Conservation (phyloP, 1,139 yeast species). For the Saccharomyces hybrid region DNA sequence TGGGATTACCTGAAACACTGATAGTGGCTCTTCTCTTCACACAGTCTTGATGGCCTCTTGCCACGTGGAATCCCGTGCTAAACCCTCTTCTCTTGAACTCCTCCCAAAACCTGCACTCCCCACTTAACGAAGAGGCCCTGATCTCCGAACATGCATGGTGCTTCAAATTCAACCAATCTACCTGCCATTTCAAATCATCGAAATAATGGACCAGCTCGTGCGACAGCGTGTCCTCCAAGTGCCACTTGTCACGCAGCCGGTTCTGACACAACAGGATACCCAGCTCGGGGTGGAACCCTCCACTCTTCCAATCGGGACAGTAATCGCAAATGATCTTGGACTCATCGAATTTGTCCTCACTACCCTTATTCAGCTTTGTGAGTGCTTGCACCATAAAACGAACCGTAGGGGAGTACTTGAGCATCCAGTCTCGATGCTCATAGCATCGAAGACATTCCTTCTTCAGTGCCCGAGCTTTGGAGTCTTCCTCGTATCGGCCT, state of each 20-base stretch:
- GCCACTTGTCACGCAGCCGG: conserved; percentile 68
- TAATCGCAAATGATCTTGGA: conserved; percentile 64
- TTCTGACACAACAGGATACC: conserved; percentile 88
- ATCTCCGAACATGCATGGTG: conserved; percentile 98
- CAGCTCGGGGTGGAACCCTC: conserved; percentile 85
- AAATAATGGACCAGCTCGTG: conserved; percentile 93
- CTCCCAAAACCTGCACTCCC: conserved; percentile 88
- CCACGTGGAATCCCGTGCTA: conserved; percentile 29
- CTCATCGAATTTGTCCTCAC: conserved; percentile 21
- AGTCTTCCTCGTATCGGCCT: conserved; percentile 51
- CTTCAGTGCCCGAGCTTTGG: conserved; percentile 37
- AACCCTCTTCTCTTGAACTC: conserved; percentile 54
- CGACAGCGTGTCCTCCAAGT: conserved; percentile 80
- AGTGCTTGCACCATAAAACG: conserved; percentile 83
- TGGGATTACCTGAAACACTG: conserved; percentile 81
- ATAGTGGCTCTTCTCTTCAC: conserved; percentile 80
- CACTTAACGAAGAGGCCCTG: conserved; percentile 85
- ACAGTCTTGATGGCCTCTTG: conserved; percentile 82
- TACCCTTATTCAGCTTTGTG: conserved; percentile 39
- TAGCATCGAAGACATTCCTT: conserved; percentile 63
- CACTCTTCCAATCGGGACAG: conserved; percentile 82
- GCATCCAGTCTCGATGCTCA: conserved; percentile 70
- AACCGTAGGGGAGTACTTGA: conserved; percentile 77
- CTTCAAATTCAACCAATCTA: conserved; percentile 71
- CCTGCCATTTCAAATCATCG: conserved; percentile 80